phyloP scores from a whole-genome alignment of 1,284 basidiomycete genomes.

The Mycosarcoma mackinlayi region DNA sequence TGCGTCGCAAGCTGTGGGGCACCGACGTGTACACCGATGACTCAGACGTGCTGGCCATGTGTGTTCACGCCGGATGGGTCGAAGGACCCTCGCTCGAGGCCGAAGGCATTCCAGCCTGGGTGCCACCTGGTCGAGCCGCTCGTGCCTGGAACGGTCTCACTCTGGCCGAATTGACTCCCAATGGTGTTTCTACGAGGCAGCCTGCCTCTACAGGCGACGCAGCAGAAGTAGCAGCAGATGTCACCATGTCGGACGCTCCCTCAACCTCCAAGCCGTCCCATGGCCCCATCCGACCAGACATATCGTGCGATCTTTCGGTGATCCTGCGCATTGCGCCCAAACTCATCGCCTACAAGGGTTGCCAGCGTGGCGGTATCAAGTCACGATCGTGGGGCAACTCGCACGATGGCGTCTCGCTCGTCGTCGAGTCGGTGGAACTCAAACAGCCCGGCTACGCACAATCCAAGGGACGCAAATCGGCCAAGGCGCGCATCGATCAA shows the following conservation, averaged over 20 bases:
- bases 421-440: slow-evolving; percentile 71
- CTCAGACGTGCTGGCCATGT: slow-evolving; percentile 72
- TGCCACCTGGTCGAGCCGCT: slow-evolving; percentile 55
- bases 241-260: neutral
- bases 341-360: slow-evolving; percentile 71
- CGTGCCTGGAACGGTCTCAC: slow-evolving; percentile 54
- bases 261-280: neutral
- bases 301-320: slow-evolving; percentile 69
- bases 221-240: neutral
- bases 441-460: slow-evolving; percentile 57
- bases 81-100: slow-evolving; percentile 64
- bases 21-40: slow-evolving; percentile 75
- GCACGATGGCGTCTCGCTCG: slow-evolving; percentile 73
- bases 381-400: slow-evolving; percentile 73
- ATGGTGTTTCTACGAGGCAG: too few species aligned
- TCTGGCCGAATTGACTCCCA: neutral
- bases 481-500: slow-evolving; percentile 54
- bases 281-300: slow-evolving; percentile 9
- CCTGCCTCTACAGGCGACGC: too few species aligned
- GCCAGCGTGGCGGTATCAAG: slow-evolving; percentile 71
- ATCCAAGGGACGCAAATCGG: slow-evolving; percentile 34
- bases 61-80: slow-evolving; percentile 73
- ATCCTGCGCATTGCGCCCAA: slow-evolving; percentile 72
- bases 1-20: slow-evolving; percentile 71
- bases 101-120: slow-evolving; percentile 55